Percentiles rank a stretch among this genome's conserved stretches.
Evolutionary conservation across 73 alveolate genomes (phyloP).

Genomic region (Paramecium sonneborni): DNA sequence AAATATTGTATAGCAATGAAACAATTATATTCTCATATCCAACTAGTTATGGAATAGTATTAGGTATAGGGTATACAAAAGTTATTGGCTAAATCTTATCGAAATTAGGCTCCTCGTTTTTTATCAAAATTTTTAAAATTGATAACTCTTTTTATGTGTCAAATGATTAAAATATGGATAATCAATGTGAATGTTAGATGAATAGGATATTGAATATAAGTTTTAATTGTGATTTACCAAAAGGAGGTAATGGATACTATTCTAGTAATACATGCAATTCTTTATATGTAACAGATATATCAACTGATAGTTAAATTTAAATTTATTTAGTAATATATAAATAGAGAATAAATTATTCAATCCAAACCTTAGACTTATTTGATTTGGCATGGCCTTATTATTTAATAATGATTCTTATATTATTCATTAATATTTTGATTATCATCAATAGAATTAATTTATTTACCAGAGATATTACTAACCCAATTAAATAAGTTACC

Average conservation of each 20-base stretch:
- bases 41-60: not conserved
- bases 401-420: not conserved
- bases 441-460: not conserved
- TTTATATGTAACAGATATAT: not conserved
- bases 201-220: not conserved
- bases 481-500: constrained; percentile 25
- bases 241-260: not conserved
- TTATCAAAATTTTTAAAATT: not conserved
- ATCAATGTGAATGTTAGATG: not conserved
- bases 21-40: not conserved
- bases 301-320: not conserved
- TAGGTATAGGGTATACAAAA: not conserved
- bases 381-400: constrained; percentile 3
- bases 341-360: not conserved
- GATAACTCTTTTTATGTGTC: not conserved
- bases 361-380: not conserved
- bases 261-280: not conserved
- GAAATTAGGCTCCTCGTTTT: not conserved
- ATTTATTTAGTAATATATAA: not conserved
- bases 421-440: not conserved
- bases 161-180: not conserved
- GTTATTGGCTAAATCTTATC: not conserved
- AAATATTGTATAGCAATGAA: not conserved
- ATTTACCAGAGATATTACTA: constrained; percentile 34
- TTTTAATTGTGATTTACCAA: not conserved